Percentiles rank a stretch among this genome's conserved stretches.
Conservation (phyloP, 306 rosid genomes). For the Fragaria nilgerrensis region DNA sequence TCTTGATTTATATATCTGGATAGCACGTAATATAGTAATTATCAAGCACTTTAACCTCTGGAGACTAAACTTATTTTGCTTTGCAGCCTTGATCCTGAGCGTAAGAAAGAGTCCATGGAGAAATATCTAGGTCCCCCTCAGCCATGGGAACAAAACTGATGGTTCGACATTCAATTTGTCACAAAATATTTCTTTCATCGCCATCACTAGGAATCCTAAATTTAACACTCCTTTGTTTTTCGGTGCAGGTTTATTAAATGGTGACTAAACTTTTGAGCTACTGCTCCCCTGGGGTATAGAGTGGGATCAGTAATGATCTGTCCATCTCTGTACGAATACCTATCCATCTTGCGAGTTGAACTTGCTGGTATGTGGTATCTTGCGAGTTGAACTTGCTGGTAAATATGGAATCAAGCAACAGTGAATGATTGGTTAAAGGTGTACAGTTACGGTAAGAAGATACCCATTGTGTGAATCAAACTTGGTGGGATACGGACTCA, state of each 20-base stretch:
- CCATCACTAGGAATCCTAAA: neutral
- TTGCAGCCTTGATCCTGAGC: constrained; percentile 92
- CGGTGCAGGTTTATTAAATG: constrained; percentile 13
- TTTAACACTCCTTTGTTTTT: neutral
- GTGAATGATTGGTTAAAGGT: constrained; percentile 1
- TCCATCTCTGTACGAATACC: neutral
- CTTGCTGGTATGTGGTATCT: constrained; percentile 10
- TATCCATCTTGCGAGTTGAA: constrained; percentile 24
- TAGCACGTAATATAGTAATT: neutral
- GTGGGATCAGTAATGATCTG: neutral
- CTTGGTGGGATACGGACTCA: neutral
- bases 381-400: constrained; percentile 21
- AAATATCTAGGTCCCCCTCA: constrained; percentile 81
- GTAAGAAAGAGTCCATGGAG: constrained; percentile 91
- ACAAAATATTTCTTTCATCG: constrained; percentile 13
- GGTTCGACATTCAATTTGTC: constrained; percentile 22
- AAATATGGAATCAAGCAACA: neutral
- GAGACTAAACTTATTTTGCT: constrained; percentile 24
- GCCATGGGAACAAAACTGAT: constrained; percentile 65
- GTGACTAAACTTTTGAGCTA: neutral
- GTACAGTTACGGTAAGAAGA: constrained; percentile 20
- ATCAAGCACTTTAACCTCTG: constrained; percentile 9
- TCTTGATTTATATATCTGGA: constrained; percentile 15
- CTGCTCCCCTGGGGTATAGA: neutral
- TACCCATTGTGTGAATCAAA: constrained; percentile 25